phyloP scores from a whole-genome alignment of 495 filamentous ascomycete species.

The Talaromyces wortmannii region DNA sequence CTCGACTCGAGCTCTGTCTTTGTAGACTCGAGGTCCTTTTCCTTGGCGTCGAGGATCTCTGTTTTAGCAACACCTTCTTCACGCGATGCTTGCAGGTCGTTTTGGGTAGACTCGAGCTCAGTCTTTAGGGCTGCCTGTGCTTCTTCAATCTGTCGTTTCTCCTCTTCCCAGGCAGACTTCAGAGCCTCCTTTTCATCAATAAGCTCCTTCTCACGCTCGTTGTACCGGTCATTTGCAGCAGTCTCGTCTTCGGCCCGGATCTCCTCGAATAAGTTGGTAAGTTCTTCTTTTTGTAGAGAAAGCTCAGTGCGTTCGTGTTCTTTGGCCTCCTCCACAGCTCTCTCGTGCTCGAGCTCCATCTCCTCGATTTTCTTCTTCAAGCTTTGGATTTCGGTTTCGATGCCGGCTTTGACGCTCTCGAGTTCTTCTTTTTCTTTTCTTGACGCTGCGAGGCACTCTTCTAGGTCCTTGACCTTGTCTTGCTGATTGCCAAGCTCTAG shows the following conservation, averaged over 20 bases:
- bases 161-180: constrained; percentile 35
- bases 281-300: constrained; percentile 30
- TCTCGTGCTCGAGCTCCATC: constrained; percentile 25
- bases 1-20: constrained; percentile 4
- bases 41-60: constrained; percentile 24
- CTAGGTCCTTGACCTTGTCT: constrained; percentile 45
- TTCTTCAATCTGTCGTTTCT: constrained; percentile 35
- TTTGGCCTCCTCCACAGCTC: constrained; percentile 28
- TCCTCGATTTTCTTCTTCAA: constrained; percentile 42
- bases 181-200: constrained; percentile 28
- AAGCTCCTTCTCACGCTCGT: constrained; percentile 32
- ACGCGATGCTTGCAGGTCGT: constrained; percentile 15
- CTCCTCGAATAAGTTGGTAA: constrained; percentile 41
- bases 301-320: constrained; percentile 34
- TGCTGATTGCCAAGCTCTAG: constrained; percentile 53
- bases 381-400: constrained; percentile 45
- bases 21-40: constrained; percentile 6
- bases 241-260: constrained; percentile 43
- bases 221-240: constrained; percentile 26
- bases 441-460: constrained; percentile 30
- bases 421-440: constrained; percentile 38
- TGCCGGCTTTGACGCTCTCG: constrained; percentile 22
- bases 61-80: constrained; percentile 17
- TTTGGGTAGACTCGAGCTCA: constrained; percentile 25
- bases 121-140: constrained; percentile 27